Conservation (phyloP, 2,329 filamentous ascomycete species). For the Aspergillus brunneoviolaceus region DNA sequence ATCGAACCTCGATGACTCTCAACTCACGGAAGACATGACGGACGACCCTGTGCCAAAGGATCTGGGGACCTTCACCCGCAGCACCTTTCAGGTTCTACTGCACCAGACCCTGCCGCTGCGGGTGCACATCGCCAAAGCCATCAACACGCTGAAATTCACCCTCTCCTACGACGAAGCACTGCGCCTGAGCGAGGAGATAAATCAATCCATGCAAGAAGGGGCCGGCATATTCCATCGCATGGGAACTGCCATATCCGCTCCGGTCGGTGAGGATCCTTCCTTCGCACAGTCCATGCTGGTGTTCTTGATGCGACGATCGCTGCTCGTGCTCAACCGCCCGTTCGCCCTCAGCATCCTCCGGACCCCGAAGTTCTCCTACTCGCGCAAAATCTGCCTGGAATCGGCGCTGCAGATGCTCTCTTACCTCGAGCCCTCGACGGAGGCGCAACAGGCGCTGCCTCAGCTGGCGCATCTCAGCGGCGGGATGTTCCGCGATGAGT, state of each 20-base stretch:
- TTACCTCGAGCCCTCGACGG: conserved; percentile 26
- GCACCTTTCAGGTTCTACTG: conserved; percentile 31
- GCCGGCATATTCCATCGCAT: conserved; percentile 26
- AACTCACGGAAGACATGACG: conserved; percentile 31
- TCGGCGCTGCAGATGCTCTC: conserved; percentile 37
- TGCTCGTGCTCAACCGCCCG: conserved; percentile 55
- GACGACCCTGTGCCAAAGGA: conserved; percentile 21
- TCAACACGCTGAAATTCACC: conserved; percentile 32
- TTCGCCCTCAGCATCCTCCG: conserved; percentile 35
- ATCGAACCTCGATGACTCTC: conserved; percentile 40
- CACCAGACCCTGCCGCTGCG: conserved; percentile 30
- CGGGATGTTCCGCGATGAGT: conserved; percentile 38
- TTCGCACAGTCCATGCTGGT: conserved; percentile 47
- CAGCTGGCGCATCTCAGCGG: conserved; percentile 33
- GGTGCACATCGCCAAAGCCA: conserved; percentile 29
- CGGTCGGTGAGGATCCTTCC: conserved; percentile 19
- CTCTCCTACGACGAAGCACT: conserved; percentile 36
- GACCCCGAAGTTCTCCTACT: conserved; percentile 38
- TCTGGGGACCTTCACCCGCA: conserved; percentile 22
- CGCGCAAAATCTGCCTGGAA: conserved; percentile 39
- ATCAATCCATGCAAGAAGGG: conserved; percentile 23
- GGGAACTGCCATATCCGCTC: conserved; percentile 3
- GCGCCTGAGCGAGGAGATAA: conserved; percentile 30
- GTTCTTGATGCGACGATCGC: conserved; percentile 54
- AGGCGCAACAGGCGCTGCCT: conserved; percentile 24